Percentiles rank a stretch among this genome's conserved stretches.
Evolutionary conservation across 352 stramenopile species (phyloP).

Genomic region (Phytopythium sindhum): DNA sequence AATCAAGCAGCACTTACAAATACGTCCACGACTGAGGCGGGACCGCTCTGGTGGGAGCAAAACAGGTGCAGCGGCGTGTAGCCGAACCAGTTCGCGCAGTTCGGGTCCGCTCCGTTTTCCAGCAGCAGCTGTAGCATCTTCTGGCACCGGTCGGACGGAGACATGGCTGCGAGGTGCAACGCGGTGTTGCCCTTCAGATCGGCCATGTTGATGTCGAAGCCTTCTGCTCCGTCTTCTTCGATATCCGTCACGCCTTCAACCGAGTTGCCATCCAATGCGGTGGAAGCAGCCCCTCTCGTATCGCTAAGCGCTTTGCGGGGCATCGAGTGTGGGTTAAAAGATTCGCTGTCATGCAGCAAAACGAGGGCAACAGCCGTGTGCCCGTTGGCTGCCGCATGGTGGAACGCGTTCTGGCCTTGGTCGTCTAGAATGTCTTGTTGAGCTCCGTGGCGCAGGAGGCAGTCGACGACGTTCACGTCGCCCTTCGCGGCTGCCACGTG

Average conservation of each 20-base stretch:
- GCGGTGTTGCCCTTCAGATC: constrained; percentile 84
- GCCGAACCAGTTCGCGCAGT: constrained; percentile 79
- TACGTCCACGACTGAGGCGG: constrained; percentile 62
- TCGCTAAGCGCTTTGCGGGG: constrained; percentile 4
- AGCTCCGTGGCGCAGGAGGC: constrained; percentile 64
- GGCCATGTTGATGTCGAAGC: constrained; percentile 76
- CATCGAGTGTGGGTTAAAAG: background rate
- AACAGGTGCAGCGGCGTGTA: constrained; percentile 86
- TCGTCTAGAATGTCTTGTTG: constrained; percentile 78
- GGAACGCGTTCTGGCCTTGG: constrained; percentile 81
- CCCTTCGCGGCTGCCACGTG: constrained; percentile 68
- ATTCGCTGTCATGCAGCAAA: constrained; percentile 58
- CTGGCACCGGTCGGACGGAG: constrained; percentile 69
- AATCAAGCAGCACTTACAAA: constrained; percentile 45
- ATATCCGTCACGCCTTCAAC: constrained; percentile 8
- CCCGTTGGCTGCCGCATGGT: constrained; percentile 73
- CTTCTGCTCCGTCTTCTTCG: constrained; percentile 10
- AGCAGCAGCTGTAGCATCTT: constrained; percentile 81
- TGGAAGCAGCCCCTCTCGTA: background rate
- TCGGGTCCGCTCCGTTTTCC: constrained; percentile 77
- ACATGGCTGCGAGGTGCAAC: constrained; percentile 82
- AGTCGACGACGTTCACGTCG: constrained; percentile 73
- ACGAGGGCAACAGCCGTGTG: constrained; percentile 72
- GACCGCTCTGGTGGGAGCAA: constrained; percentile 74
- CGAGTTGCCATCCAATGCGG: background rate